phyloP scores from a whole-genome alignment of 345 rosid species.

The Gossypium anomalum region DNA sequence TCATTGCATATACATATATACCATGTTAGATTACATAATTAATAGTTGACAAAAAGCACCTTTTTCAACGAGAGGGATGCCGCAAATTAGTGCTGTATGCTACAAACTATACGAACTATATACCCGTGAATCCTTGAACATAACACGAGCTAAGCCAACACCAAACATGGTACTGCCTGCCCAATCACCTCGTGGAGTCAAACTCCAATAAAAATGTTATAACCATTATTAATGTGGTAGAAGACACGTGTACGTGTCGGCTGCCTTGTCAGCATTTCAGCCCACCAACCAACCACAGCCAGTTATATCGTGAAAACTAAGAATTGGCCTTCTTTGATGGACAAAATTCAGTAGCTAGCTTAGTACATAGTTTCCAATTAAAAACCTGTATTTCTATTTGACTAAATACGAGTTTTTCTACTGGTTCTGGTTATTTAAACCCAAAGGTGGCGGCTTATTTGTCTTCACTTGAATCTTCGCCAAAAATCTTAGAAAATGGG shows the following conservation, averaged over 20 bases:
- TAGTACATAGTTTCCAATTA: no score
- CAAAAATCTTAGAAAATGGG: not conserved
- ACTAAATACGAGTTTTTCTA: not conserved
- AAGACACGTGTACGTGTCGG: not conserved
- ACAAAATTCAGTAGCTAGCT: not conserved
- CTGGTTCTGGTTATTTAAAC: not conserved
- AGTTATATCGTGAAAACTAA: not conserved
- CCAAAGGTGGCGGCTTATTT: constrained; percentile 2
- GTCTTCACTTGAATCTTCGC: not conserved
- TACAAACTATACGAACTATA: not conserved
- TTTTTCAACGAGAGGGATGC: not conserved
- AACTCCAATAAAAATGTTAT: not conserved
- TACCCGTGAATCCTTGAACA: constrained; percentile 9
- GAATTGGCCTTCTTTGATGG: not conserved
- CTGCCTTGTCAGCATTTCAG: not conserved
- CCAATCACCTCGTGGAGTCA: not conserved
- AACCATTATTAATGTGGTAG: not conserved
- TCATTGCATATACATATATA: not conserved
- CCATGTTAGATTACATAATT: not conserved
- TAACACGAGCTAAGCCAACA: not conserved
- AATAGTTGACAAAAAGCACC: not conserved
- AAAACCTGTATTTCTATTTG: not conserved
- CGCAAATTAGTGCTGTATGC: constrained; percentile 1
- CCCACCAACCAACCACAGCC: not conserved
- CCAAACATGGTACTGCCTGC: not conserved